Conservation (phyloP, 2,329 filamentous ascomycete species). For the Xylariaceae sp. region DNA sequence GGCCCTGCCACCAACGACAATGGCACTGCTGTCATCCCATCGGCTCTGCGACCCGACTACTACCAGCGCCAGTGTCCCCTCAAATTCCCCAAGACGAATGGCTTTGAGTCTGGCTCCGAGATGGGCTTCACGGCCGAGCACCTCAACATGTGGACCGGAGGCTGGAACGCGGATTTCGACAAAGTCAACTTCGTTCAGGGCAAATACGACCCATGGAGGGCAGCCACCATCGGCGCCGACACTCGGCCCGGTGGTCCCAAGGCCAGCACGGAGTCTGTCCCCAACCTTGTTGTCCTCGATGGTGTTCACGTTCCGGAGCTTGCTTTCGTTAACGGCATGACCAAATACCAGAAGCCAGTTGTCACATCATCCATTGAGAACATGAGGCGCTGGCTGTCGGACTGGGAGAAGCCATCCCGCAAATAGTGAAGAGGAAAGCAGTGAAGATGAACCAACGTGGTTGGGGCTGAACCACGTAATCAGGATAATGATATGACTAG, state of each 20-base stretch:
- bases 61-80: slow-evolving; percentile 37
- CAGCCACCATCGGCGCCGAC: slow-evolving; percentile 13
- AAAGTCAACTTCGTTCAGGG: slow-evolving; percentile 29
- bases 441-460: neutral
- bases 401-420: slow-evolving; percentile 9
- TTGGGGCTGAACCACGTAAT: neutral
- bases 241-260: slow-evolving; percentile 14
- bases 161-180: slow-evolving; percentile 26
- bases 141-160: slow-evolving; percentile 22
- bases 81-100: slow-evolving; percentile 36
- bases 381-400: slow-evolving; percentile 15
- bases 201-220: slow-evolving; percentile 29
- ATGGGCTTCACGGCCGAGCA: slow-evolving; percentile 15
- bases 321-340: slow-evolving; percentile 2
- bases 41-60: slow-evolving; percentile 16
- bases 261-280: slow-evolving; percentile 11
- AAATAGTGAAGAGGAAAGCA: neutral
- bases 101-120: slow-evolving; percentile 12
- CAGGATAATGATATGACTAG: neutral
- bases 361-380: slow-evolving; percentile 12
- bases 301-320: slow-evolving; percentile 16
- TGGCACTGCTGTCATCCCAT: slow-evolving; percentile 14
- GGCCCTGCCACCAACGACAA: slow-evolving; percentile 34
- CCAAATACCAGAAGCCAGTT: slow-evolving; percentile 5
- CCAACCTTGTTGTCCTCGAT: slow-evolving; percentile 13